Base-by-base conservation (phyloP, 2,329 filamentous ascomycete genomes). In the Cryoendolithus antarcticus region DNA sequence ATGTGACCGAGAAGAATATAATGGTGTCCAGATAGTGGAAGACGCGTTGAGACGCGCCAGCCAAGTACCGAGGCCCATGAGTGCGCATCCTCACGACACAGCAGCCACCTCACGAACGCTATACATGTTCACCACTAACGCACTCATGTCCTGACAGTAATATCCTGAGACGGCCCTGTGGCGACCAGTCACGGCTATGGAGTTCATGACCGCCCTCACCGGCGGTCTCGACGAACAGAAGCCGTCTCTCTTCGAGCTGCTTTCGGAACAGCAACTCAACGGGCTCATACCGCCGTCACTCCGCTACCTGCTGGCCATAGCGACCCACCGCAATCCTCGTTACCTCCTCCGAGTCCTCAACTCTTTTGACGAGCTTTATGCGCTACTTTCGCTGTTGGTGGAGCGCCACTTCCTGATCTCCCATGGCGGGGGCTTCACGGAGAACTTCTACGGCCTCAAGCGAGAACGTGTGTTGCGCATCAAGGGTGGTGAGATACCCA, bases 401-500 rank as follows among this genome's bases (percentile, higher is more conserved):
- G 91, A 98, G 73, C 82, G 86, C 37, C 84, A 98, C 66, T 98
- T 93, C 63, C 77, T 98, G 30, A 75, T 72, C 50, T 88, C 82
- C 37, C 86, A 93, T 54, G 84, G 83, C 56, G 91, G 88, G 50
- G 81, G 84, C 51, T 98, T 98, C 61, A 96, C 89, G 42, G 91
- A 98, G 67, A 85, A 95, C 69, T 98, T 98, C 69, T 98, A 98
- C 62, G 86, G 85, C 37, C 72, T 98, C 35, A 96, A 96, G 66
- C 82, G 91, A 52, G 91, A 96, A 62, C 80, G 81, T 48, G 83
- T 86, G 11, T 67, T 94, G 30, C 64, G 68, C 4, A 75, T 81
- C 32, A 70, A 70, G 47, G 71, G 74, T 56, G 81, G 82, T 51
- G 86, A 94, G 64, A 74, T 93, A 15, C 83, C 83, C n/a, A 80